A percentile compares a stretch with the other conserved stretches of the same genome.
Evolutionary conservation across 2,329 filamentous ascomycete genomes (phyloP).

Genomic region (Arthrocladium fulminans): DNA sequence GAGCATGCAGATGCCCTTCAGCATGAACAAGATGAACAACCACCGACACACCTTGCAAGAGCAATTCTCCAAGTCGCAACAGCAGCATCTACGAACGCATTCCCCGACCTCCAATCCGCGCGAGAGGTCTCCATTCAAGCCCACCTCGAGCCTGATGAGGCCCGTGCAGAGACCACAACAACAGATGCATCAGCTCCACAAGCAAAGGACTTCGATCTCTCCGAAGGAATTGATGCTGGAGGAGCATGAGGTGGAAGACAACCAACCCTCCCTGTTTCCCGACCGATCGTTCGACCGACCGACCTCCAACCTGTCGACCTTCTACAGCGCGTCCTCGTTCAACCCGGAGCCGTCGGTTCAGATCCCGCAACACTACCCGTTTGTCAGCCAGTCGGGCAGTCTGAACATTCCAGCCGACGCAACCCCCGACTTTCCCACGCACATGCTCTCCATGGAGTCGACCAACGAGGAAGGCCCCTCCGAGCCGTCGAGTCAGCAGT

Average conservation of each 20-base stretch:
- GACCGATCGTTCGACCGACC: constrained; percentile 45
- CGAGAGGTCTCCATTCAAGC: constrained; percentile 72
- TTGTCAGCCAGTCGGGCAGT: constrained; percentile 21
- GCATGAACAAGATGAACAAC: constrained; percentile 38
- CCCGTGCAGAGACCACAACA: constrained; percentile 33
- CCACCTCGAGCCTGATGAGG: constrained; percentile 53
- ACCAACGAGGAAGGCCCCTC: constrained; percentile 44
- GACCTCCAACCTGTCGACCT: constrained; percentile 24
- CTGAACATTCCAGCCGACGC: constrained; percentile 25
- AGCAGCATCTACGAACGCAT: constrained; percentile 55
- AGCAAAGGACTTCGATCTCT: constrained; percentile 74
- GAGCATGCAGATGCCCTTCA: constrained; percentile 28
- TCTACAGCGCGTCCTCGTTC: constrained; percentile 25
- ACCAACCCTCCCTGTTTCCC: constrained; percentile 61
- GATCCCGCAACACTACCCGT: constrained; percentile 22
- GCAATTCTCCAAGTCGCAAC: constrained; percentile 69
- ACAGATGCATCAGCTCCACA: constrained; percentile 31
- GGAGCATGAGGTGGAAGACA: constrained; percentile 66
- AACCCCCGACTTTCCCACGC: constrained; percentile 50
- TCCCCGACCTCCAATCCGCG: constrained; percentile 49
- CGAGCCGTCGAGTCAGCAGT: constrained; percentile 20
- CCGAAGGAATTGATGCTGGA: constrained; percentile 87
- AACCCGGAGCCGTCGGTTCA: constrained; percentile 16
- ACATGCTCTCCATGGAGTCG: constrained; percentile 54
- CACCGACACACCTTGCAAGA: constrained; percentile 60